Evolutionary conservation across 2,329 filamentous ascomycete genomes (phyloP), one percentile per base, ranked within the genome.

Genomic region (Fusarium sp.): DNA sequence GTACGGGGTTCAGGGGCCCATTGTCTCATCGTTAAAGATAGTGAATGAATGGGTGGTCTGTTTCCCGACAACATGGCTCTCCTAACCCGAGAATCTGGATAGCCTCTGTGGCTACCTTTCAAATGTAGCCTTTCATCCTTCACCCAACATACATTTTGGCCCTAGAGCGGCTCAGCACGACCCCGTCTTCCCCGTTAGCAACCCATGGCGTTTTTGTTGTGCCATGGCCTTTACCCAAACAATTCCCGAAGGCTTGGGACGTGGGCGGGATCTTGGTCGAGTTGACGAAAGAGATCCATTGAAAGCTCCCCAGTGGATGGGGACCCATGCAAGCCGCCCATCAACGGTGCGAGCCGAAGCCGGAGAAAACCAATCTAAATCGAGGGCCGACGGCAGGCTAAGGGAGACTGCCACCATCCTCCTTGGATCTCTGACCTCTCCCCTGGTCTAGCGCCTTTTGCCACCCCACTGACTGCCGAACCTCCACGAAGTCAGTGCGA

Each of bases 331-430:
- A 72, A 71, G 69, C 74, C 72, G 72, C 73, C 68, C 65, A 73
- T 72, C 75, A 74, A 75, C 77, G 77, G 75, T 76, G 77, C 77
- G 77, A 78, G 75, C 77, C 77, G 77, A 77, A 71, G 73, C 74
- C 75, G 77, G 75, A 74, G 71, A 73, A 69, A 74, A 72, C 65
- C 64, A 76, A 72, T 70, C 75, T 76, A 75, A 75, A 71, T 71
- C 70, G 63, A 72, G 69, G 62, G 70, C 73, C 71, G 73, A 71
- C 67, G 71, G 71, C 62, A 71, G 71, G 71, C 72, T 73, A 66
- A 50, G 56, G 52, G 51, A 30, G 47, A 65, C 53, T 53, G 56
- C 55, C 51, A 48, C 62, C 57, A 70, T 61, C 62, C 58, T 68
- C 53, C 56, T 58, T 47, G 53, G 49, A 32, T 56, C 55, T 70